Percentiles rank a stretch among this genome's conserved stretches.
These are phyloP conservation scores for Xylariaceae sp. DNA, from an alignment of 2,329 filamentous ascomycete genomes.

Conservation along the genomic window DNA sequence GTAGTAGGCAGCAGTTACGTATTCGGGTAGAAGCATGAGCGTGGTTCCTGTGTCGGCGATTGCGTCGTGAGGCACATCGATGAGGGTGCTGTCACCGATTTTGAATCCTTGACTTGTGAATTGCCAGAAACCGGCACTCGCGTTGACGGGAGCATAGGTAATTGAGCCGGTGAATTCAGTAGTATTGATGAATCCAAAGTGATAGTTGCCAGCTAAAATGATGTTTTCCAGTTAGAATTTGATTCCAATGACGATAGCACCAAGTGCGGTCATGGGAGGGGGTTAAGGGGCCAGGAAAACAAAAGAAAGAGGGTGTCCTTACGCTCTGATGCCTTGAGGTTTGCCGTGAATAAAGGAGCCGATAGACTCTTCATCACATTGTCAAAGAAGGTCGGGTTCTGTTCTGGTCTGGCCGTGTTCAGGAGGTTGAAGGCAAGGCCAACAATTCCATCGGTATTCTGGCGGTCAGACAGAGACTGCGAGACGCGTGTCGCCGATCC, in stretches of 20 bases:
- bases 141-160: slow-evolving; percentile 52
- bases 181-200: slow-evolving; percentile 47
- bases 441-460: slow-evolving; percentile 39
- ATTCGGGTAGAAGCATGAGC: slow-evolving; percentile 51
- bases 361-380: slow-evolving; percentile 32
- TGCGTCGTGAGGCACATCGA: slow-evolving; percentile 25
- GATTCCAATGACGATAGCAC: background rate
- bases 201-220: slow-evolving; percentile 32
- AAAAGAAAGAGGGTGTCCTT: slow-evolving; percentile 6
- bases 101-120: slow-evolving; percentile 54
- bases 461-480: slow-evolving; percentile 34
- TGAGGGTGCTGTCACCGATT: slow-evolving; percentile 36
- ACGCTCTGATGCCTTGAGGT: slow-evolving; percentile 36
- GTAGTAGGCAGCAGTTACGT: slow-evolving; percentile 54
- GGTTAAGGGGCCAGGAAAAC: background rate
- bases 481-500: slow-evolving; percentile 40
- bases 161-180: slow-evolving; percentile 54
- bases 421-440: slow-evolving; percentile 40
- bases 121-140: slow-evolving; percentile 56
- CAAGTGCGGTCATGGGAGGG: background rate
- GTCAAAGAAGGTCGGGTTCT: slow-evolving; percentile 42
- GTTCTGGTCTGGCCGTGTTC: slow-evolving; percentile 38
- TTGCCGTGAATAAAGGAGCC: slow-evolving; percentile 52
- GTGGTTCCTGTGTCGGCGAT: slow-evolving; percentile 63
- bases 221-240: slow-evolving; percentile 1